These are phyloP conservation scores for Iris pallida DNA, from an alignment of 116 monocot genomes.

Conservation along the genomic window DNA sequence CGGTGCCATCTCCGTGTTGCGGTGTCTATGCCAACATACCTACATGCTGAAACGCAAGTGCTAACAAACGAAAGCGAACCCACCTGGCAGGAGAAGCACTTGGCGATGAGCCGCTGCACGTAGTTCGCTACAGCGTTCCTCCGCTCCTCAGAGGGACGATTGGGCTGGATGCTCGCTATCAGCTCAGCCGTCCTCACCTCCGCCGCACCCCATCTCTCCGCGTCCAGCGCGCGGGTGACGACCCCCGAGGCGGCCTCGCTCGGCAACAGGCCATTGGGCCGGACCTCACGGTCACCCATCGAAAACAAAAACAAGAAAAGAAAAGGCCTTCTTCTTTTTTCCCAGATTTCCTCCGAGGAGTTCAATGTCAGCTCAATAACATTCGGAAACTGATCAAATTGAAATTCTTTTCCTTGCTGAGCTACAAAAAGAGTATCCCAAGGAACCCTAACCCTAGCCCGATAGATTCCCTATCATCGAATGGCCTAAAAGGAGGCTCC, in stretches of 20 bases:
- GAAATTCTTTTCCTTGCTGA: too few species aligned
- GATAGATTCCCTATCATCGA: too few species aligned
- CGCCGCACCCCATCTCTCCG: conserved; percentile 45
- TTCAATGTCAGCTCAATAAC: too few species aligned
- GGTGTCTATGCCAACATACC: too few species aligned
- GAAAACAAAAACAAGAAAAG: too few species aligned
- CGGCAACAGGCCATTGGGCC: conserved; percentile 65
- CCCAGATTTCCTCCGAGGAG: too few species aligned
- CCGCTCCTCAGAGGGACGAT: conserved; percentile 50
- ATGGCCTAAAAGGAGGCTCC: too few species aligned
- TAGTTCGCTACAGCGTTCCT: conserved; percentile 69
- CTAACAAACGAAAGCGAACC: neutral
- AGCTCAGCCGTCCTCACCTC: conserved; percentile 56
- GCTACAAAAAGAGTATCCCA: too few species aligned
- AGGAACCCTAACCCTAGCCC: too few species aligned
- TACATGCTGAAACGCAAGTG: neutral
- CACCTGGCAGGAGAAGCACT: conserved; percentile 71
- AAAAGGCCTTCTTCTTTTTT: too few species aligned
- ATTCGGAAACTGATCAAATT: too few species aligned
- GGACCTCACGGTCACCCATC: conserved; percentile 51
- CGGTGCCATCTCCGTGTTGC: too few species aligned
- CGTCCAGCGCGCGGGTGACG: conserved; percentile 49
- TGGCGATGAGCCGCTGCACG: conserved; percentile 56
- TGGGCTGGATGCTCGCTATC: conserved; percentile 73
- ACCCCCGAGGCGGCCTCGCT: conserved; percentile 20